Base-by-base conservation (phyloP, 2,329 filamentous ascomycete species). In the Aspergillus nomiae region DNA sequence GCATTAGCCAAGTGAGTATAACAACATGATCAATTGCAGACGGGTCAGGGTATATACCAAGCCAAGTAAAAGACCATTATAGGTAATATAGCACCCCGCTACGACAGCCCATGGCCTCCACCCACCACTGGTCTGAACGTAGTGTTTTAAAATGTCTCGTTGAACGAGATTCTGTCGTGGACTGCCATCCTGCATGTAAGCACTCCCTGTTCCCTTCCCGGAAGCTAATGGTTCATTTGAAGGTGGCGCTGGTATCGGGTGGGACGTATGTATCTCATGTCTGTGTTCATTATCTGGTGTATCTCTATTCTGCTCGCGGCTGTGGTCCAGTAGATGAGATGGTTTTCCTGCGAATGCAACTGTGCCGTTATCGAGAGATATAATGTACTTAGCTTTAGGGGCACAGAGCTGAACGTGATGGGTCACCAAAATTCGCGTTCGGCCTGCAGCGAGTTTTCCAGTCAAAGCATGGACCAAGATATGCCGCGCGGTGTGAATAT, bases 401-500 rank as follows among this genome's bases (percentile, higher is more conserved):
- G 89, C 83, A 65, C 87, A 89, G 2, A 93, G 82, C 8, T 86
- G 86, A n/a, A 92, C 87, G 68, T 93, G 90, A 71, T 94, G 91
- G 0, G 91, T 94, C 24, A 92, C 91, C 7, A 94, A 79, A 51
- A 94, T 91, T 41, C 91, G 82, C 2, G 91, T 94, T 61, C 91
- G 81, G 0, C 87, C 88, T 36, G 82, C 75, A 65, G 88, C 88
- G 19, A 94, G 83, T 53, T 89, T 84, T 7, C 91, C 91, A 2
- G 85, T 87, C 6, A 94, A 81, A 65, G 89, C 92, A 62, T 90
- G 85, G 66, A 92, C 89, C 67, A 91, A 92, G 60, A 94, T 88
- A 69, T 92, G 89, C 32, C 89, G 85, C 19, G 90, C 90, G 30
- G 92, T 90, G 70, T 93, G 90, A 5, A 90, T 89, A 74, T 95